Conservation (phyloP, 2,329 filamentous ascomycete genomes). For the Lasiodiplodia sp. region DNA sequence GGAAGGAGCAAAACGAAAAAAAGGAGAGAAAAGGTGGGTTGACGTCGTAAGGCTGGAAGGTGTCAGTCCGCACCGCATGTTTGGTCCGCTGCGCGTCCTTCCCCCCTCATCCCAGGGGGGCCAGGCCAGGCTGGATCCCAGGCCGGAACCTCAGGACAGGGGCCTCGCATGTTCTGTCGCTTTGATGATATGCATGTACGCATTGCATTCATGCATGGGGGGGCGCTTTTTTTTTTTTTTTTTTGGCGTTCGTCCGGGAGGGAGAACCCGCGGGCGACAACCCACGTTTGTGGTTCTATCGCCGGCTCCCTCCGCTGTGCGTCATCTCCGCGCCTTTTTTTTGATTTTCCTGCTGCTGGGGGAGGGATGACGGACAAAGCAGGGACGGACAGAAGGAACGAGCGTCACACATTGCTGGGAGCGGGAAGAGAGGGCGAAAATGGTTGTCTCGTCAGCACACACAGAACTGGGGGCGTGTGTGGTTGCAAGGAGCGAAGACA, state of each 20-base stretch:
- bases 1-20: not conserved
- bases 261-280: not conserved
- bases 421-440: not conserved
- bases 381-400: not conserved
- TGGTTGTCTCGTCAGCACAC: not conserved
- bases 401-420: not conserved
- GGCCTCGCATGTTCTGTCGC: not conserved
- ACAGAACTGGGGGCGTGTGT: not conserved
- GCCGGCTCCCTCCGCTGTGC: slow-evolving; percentile 1
- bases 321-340: not conserved
- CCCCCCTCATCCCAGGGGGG: not conserved
- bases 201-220: not conserved
- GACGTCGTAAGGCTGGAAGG: not conserved
- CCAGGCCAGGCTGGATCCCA: not conserved
- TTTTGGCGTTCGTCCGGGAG: not conserved
- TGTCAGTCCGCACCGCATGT: too few relatives aligned
- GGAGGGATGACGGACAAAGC: not conserved
- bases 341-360: not conserved
- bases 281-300: slow-evolving; percentile 1
- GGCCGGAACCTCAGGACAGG: too few relatives aligned
- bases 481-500: not conserved
- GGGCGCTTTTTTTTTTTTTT: too few relatives aligned
- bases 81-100: not conserved
- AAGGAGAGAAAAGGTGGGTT: not conserved
- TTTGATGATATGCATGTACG: not conserved